Evolutionary conservation across 192 early-diverging fungal genomes (phyloP).

Genomic region (Allomyces arbusculus): DNA sequence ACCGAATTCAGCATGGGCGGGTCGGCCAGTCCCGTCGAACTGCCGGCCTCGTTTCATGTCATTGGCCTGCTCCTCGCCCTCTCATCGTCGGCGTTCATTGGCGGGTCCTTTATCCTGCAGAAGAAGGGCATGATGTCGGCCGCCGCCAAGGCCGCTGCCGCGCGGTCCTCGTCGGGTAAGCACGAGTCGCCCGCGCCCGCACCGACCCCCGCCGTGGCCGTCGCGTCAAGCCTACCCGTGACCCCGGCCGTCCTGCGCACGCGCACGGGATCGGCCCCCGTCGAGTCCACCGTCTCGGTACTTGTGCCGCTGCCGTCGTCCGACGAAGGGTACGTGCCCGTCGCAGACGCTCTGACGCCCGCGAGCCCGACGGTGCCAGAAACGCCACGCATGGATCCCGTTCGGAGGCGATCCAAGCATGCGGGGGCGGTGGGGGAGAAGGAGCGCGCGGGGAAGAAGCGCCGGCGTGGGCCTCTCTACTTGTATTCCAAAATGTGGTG

Average conservation of each 20-base stretch:
- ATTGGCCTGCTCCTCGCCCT: neutral
- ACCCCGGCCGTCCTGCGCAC: no score
- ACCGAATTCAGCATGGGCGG: no score
- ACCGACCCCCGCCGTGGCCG: neutral
- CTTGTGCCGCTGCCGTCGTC: neutral
- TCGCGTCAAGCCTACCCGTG: no score
- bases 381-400: neutral
- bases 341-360: neutral
- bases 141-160: neutral
- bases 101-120: neutral
- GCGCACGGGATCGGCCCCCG: no score
- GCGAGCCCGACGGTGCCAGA: neutral
- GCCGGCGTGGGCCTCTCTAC: neutral
- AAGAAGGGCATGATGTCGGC: neutral
- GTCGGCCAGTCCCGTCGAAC: no score
- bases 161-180: neutral
- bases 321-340: neutral
- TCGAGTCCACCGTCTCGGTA: neutral
- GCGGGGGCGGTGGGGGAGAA: no score
- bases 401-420: neutral
- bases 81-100: neutral
- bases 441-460: neutral
- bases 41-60: neutral
- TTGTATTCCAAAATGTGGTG: neutral
- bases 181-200: neutral